Conservation (phyloP, 2,329 filamentous ascomycete species). For the Talaromyces sp. region DNA sequence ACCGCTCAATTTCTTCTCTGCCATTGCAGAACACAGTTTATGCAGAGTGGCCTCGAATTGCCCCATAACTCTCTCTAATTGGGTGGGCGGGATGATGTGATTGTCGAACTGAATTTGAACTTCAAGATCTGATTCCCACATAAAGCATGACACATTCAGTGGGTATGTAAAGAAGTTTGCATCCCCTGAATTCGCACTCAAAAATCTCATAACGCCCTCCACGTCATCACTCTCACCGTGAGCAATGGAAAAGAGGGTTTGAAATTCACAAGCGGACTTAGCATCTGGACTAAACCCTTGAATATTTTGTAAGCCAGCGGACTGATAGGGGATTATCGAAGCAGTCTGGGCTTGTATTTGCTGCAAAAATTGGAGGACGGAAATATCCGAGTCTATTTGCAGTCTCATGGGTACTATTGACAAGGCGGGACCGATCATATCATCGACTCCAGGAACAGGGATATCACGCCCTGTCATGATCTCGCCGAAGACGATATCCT, state of each 20-base stretch:
- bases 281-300: conserved; percentile 9
- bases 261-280: conserved; percentile 12
- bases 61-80: conserved; percentile 8
- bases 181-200: conserved; percentile 12
- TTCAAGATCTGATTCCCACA: conserved; percentile 10
- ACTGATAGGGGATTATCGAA: conserved; percentile 54
- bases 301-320: conserved; percentile 40
- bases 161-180: conserved; percentile 15
- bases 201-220: conserved; percentile 31
- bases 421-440: conserved; percentile 38
- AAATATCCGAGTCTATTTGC: conserved; percentile 27
- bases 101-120: conserved; percentile 10
- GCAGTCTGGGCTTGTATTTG: conserved; percentile 51
- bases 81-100: background rate
- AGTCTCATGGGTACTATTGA: conserved; percentile 40
- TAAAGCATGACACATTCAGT: conserved; percentile 12
- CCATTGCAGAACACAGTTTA: background rate
- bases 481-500: conserved; percentile 41
- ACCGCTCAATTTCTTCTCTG: background rate
- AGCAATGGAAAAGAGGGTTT: conserved; percentile 11
- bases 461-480: conserved; percentile 38
- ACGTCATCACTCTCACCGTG: conserved; percentile 14
- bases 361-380: conserved; percentile 46
- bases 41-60: conserved; percentile 12
- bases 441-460: conserved; percentile 31